These are phyloP conservation scores for Monilinia vaccinii-corymbosi DNA, from an alignment of 2,329 filamentous ascomycete species.

Conservation along the genomic window DNA sequence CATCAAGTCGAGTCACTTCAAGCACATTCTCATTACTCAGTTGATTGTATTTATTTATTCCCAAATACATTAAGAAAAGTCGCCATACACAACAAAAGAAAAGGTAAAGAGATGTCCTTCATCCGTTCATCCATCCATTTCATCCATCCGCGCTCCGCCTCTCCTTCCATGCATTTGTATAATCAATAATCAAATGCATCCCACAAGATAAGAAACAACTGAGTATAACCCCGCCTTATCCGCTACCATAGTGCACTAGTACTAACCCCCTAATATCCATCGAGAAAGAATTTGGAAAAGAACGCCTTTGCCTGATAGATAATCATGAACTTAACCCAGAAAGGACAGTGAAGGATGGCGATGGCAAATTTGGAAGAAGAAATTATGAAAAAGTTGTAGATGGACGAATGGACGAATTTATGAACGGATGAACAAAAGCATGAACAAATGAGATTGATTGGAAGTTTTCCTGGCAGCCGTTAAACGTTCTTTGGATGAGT, in stretches of 20 bases:
- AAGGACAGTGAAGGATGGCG: background rate
- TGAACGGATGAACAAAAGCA: background rate
- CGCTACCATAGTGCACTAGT: background rate
- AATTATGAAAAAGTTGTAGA: background rate
- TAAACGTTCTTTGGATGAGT: conserved; percentile 1
- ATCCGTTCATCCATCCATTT: background rate
- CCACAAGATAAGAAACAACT: conserved; percentile 2
- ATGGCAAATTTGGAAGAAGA: background rate
- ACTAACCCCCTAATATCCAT: background rate
- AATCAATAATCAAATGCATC: background rate
- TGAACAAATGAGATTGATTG: background rate
- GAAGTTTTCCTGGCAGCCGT: conserved; percentile 3
- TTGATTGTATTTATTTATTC: background rate
- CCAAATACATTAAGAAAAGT: conserved; percentile 1
- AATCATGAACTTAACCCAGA: conserved; percentile 2
- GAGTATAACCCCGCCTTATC: background rate
- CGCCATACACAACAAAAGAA: background rate
- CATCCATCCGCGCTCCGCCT: background rate
- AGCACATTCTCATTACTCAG: background rate
- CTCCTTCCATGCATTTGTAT: background rate
- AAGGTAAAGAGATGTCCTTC: background rate
- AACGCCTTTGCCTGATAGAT: conserved; percentile 2
- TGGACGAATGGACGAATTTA: background rate
- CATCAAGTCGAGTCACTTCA: too few relatives aligned
- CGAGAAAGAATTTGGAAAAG: background rate